phyloP scores from a whole-genome alignment of 139 green algal genomes.

The Haematococcus lacustris region DNA sequence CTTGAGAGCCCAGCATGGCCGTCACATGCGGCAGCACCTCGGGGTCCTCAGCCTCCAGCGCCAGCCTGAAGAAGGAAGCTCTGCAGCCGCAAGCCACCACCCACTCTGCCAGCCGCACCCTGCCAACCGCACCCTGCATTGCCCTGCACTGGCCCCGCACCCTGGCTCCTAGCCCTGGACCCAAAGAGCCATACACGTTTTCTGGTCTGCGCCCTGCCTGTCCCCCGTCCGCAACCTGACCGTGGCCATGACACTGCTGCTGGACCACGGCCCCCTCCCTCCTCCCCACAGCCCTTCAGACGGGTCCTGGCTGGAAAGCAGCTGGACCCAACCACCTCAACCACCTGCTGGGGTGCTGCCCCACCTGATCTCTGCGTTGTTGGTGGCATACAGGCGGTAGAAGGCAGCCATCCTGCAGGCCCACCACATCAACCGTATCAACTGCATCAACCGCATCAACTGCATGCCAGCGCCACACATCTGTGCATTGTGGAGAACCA shows the following conservation, averaged over 20 bases:
- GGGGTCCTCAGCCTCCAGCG: conserved; percentile 55
- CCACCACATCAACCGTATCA: no score
- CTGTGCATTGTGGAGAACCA: no score
- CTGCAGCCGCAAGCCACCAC: conserved; percentile 4
- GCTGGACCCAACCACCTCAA: not conserved
- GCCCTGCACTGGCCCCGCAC: not conserved
- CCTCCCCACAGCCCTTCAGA: no score
- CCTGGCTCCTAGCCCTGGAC: not conserved
- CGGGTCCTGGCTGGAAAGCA: no score
- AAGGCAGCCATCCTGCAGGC: conserved; percentile 34
- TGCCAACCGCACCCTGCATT: not conserved
- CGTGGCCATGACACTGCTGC: no score
- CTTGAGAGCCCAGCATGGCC: conserved; percentile 53
- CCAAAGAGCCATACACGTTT: no score
- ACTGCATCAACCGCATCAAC: no score
- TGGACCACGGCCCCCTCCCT: no score
- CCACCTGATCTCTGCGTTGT: conserved; percentile 68
- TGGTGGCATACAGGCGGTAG: conserved; percentile 52
- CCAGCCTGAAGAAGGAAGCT: conserved; percentile 39
- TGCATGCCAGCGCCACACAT: no score
- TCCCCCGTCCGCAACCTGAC: no score
- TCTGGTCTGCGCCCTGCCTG: no score
- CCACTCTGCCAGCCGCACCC: conserved; percentile 12
- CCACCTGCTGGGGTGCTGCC: not conserved
- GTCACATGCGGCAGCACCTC: conserved; percentile 30